Conservation (phyloP, 108 stramenopile species). For the Discostella stelligeroides region DNA sequence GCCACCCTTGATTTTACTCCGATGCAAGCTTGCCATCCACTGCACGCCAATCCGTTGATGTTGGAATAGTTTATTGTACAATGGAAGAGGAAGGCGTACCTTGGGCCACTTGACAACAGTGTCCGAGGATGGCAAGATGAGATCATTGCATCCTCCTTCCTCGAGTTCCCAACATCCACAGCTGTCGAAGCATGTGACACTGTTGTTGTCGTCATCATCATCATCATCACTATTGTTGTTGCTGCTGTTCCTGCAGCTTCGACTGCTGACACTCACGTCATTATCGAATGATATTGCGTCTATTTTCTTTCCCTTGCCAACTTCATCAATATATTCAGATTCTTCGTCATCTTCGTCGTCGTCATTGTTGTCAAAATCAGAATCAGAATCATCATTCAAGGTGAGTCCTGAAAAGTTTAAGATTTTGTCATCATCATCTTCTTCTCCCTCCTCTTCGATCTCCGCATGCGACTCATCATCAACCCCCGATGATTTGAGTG, state of each 20-base stretch:
- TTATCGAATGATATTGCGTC: not conserved
- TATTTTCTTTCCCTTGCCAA: not conserved
- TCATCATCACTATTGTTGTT: constrained; percentile 3
- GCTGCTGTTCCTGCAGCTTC: not conserved
- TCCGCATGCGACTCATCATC: not conserved
- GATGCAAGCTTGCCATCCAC: constrained; percentile 90
- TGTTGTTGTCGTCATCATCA: constrained; percentile 32
- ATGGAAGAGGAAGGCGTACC: constrained; percentile 50
- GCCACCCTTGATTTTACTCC: constrained; percentile 80
- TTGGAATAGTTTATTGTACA: constrained; percentile 70
- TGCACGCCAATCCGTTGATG: constrained; percentile 89
- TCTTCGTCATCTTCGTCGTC: constrained; percentile 1
- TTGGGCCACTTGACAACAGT: constrained; percentile 55
- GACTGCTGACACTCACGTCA: not conserved
- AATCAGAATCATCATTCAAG: constrained; percentile 20
- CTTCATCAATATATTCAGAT: not conserved
- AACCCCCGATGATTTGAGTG: not conserved
- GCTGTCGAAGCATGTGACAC: constrained; percentile 21
- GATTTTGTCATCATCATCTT: constrained; percentile 4
- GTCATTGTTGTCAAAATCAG: constrained; percentile 5
- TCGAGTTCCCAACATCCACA: constrained; percentile 44
- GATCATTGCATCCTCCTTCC: constrained; percentile 21
- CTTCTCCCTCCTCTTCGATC: constrained; percentile 3
- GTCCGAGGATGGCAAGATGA: constrained; percentile 20
- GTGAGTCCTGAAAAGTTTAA: not conserved